Conservation (phyloP, 2,329 filamentous ascomycete genomes). For the Colletotrichum orbiculare region DNA sequence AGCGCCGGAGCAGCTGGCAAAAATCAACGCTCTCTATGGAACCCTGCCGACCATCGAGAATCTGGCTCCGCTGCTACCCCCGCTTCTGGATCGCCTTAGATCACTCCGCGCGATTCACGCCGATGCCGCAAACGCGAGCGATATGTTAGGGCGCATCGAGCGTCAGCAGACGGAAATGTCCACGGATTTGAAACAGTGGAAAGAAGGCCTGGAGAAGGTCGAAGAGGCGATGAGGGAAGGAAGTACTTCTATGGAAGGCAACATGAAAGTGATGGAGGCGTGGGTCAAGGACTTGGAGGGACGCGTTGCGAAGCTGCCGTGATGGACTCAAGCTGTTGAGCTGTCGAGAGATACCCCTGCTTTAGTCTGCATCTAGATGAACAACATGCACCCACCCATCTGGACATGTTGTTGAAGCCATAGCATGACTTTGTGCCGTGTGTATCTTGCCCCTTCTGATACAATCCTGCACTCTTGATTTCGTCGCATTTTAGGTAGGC, state of each 20-base stretch:
- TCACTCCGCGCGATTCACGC: conserved; percentile 87
- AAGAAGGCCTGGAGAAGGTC: conserved; percentile 80
- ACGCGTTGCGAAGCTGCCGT: conserved; percentile 72
- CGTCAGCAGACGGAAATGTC: conserved; percentile 84
- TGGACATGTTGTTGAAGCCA: conserved; percentile 12
- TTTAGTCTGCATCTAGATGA: conserved; percentile 6
- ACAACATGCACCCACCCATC: too few species aligned
- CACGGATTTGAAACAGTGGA: conserved; percentile 87
- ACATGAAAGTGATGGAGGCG: conserved; percentile 85
- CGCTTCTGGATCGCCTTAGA: conserved; percentile 85
- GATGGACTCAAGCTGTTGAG: conserved; percentile 32
- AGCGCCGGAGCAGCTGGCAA: conserved; percentile 79
- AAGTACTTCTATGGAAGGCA: conserved; percentile 77
- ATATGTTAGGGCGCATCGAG: conserved; percentile 82
- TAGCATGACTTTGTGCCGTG: too few species aligned
- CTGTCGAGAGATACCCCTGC: conserved; percentile 50
- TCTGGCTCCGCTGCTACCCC: conserved; percentile 84
- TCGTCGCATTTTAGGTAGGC: too few species aligned
- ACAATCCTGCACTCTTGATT: too few species aligned
- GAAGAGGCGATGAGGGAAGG: conserved; percentile 79
- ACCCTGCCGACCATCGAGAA: conserved; percentile 89
- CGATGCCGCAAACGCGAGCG: conserved; percentile 83
- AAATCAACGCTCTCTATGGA: conserved; percentile 92
- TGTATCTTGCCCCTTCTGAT: too few species aligned
- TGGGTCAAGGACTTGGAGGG: conserved; percentile 91